Evolutionary conservation across 352 stramenopile genomes (phyloP).

Genomic region (Elongisporangium undulatum): DNA sequence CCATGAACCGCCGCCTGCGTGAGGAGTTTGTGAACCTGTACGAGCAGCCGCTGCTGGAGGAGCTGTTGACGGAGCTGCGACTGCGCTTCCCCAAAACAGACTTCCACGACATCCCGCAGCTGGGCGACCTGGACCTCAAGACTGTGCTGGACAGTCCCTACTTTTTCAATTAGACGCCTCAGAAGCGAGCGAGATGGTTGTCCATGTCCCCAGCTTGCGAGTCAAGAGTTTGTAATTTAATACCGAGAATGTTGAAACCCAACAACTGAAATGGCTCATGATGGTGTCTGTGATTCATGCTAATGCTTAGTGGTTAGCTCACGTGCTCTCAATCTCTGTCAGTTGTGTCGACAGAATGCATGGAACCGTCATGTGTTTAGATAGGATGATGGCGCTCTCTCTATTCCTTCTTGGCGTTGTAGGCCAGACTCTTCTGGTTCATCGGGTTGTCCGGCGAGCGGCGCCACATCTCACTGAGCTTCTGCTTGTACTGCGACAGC

Average conservation of each 20-base stretch:
- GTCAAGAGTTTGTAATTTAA: slow-evolving; percentile 20
- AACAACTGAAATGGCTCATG: neutral
- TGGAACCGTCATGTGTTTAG: neutral
- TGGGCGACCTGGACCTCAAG: slow-evolving; percentile 92
- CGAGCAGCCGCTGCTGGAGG: slow-evolving; percentile 93
- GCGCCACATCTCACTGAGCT: slow-evolving; percentile 74
- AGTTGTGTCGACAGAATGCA: neutral
- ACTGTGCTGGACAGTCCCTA: slow-evolving; percentile 95
- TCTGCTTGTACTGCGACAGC: slow-evolving; percentile 81
- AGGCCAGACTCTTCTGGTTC: slow-evolving; percentile 68
- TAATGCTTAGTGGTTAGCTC: neutral
- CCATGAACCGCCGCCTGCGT: slow-evolving; percentile 92
- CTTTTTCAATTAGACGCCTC: slow-evolving; percentile 96
- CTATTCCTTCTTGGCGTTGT: slow-evolving; percentile 72
- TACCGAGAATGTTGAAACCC: neutral
- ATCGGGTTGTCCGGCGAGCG: slow-evolving; percentile 72
- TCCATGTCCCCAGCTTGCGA: neutral
- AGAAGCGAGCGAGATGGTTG: neutral
- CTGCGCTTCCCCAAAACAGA: slow-evolving; percentile 93
- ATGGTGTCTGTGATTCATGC: too few relatives aligned
- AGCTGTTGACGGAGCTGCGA: slow-evolving; percentile 91
- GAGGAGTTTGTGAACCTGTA: slow-evolving; percentile 99
- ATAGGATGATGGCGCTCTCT: slow-evolving; percentile 1
- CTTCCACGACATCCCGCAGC: slow-evolving; percentile 93
- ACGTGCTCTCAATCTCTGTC: neutral